phyloP scores from a whole-genome alignment of 2,329 filamentous ascomycete species.

The Purpureocillium lavendulum region DNA sequence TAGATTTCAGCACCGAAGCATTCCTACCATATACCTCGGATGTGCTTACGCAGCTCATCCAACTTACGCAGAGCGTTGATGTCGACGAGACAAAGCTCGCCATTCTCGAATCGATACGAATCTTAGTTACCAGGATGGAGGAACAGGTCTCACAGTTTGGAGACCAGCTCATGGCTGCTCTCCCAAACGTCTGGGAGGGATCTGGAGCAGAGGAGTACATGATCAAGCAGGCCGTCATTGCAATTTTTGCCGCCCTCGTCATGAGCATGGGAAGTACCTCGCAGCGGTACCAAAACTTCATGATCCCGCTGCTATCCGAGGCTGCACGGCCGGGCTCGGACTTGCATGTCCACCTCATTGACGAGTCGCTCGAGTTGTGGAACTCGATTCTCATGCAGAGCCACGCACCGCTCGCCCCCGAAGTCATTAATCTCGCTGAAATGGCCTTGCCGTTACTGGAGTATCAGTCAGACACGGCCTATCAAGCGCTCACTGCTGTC shows the following conservation, averaged over 20 bases:
- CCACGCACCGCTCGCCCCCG: conserved; percentile 49
- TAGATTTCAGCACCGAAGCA: conserved; percentile 64
- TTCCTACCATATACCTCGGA: conserved; percentile 74
- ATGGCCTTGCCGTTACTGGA: conserved; percentile 58
- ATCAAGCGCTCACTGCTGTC: conserved; percentile 53
- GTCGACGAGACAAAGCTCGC: conserved; percentile 85
- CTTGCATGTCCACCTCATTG: conserved; percentile 72
- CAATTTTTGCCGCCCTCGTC: conserved; percentile 77
- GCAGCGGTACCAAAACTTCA: conserved; percentile 66
- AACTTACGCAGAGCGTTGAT: conserved; percentile 70
- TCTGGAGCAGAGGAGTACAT: conserved; percentile 76
- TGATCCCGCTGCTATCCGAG: conserved; percentile 74
- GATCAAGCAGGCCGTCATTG: conserved; percentile 88
- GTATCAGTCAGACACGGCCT: conserved; percentile 55
- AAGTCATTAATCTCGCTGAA: conserved; percentile 56
- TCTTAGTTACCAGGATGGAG: conserved; percentile 75
- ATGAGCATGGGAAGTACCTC: conserved; percentile 75
- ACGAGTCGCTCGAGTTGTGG: conserved; percentile 91
- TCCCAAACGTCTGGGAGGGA: conserved; percentile 78
- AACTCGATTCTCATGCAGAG: conserved; percentile 62
- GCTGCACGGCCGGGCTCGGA: conserved; percentile 71
- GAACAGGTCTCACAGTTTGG: conserved; percentile 59
- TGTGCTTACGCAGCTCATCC: conserved; percentile 65
- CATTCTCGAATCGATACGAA: conserved; percentile 76
- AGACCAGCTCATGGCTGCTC: conserved; percentile 70